Base-by-base conservation (phyloP, 345 rosid genomes). In the Populus pruinosa region DNA sequence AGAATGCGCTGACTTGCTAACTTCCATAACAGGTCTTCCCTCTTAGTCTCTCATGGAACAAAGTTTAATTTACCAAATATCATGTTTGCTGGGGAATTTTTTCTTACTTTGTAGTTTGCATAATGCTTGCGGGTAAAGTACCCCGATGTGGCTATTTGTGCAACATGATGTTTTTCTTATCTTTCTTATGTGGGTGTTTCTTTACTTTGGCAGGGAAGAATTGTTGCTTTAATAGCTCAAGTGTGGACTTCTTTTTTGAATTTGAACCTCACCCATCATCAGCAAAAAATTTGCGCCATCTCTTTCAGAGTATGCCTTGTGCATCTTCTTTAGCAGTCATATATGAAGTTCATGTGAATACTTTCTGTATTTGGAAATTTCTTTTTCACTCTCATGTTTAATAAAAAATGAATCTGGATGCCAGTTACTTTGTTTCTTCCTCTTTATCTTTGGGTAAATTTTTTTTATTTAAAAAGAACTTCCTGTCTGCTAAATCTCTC, bases 251-350 rank as follows among this genome's bases (percentile, higher is more conserved):
- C 82, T 92, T 91, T 82, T 83, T 95, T 66, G 88, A 89, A 27
- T 92, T 89, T 67, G 98, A 93, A 77, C 99, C 99, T 78, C 97
- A 95, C 69, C 94, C 99, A 31, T 89, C 98, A 59, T 95, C 99
- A 35, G 81, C 87, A 2, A 95, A 93, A 88, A 95, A 95, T 80
- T 39, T 95, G 67, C 91, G 90, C 70, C 99, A 95, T 87, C 94
- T 93, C 83, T 95, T 92, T 83, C 94, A 95, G 85, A 93, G 98
- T 93, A 88, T 75, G 88, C 70, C 78, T 73, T 72, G 6, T 31
- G 31, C 35, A 21, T 49, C 64, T 64, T 61, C 53, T 76, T 76
- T 69, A 20, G 76, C 31, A 33, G 63, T 23, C 33, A 38, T 61
- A 6, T 17, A 21, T 20, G 6, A 16, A 21, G 21, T 33, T 72